Percentiles rank a stretch among this genome's conserved stretches.
phyloP scores from a whole-genome alignment of 768 basidiomycete genomes.

The Lentinus tigrinus region DNA sequence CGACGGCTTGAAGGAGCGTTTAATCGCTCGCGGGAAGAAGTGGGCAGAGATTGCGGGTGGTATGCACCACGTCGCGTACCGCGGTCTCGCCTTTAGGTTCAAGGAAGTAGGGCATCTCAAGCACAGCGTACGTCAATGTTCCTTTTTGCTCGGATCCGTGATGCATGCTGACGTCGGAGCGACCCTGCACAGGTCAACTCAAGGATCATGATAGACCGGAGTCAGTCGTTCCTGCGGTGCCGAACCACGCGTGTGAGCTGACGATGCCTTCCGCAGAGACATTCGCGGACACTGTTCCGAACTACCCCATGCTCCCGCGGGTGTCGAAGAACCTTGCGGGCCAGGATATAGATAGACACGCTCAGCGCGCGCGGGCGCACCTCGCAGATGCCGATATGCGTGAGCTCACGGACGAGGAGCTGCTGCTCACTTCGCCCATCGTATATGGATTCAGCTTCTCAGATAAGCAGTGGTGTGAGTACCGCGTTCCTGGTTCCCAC shows the following conservation, averaged over 20 bases:
- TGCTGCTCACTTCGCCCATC: constrained; percentile 54
- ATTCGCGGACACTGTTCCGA: constrained; percentile 27
- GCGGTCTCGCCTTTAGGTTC: constrained; percentile 46
- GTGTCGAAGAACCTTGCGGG: constrained; percentile 25
- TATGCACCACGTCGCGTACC: constrained; percentile 55
- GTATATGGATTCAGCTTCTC: constrained; percentile 63
- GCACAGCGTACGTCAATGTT: constrained; percentile 41
- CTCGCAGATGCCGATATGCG: constrained; percentile 3
- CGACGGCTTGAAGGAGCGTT: constrained; percentile 37
- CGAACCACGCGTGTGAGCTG: background rate
- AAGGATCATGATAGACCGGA: constrained; percentile 63
- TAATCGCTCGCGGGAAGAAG: constrained; percentile 52
- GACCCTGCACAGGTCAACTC: constrained; percentile 44
- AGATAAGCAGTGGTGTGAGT: constrained; percentile 60
- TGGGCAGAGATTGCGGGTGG: constrained; percentile 52
- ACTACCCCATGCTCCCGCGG: constrained; percentile 24
- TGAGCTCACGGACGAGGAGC: constrained; percentile 51
- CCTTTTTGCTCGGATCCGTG: background rate
- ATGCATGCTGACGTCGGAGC: background rate
- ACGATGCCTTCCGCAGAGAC: constrained; percentile 17
- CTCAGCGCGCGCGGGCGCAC: constrained; percentile 1
- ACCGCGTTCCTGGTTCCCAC: background rate
- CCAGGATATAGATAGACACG: constrained; percentile 26
- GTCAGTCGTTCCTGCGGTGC: constrained; percentile 26
- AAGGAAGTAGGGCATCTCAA: constrained; percentile 36